Base-by-base conservation (phyloP, 768 basidiomycete species). In the Rickenella mellea region DNA sequence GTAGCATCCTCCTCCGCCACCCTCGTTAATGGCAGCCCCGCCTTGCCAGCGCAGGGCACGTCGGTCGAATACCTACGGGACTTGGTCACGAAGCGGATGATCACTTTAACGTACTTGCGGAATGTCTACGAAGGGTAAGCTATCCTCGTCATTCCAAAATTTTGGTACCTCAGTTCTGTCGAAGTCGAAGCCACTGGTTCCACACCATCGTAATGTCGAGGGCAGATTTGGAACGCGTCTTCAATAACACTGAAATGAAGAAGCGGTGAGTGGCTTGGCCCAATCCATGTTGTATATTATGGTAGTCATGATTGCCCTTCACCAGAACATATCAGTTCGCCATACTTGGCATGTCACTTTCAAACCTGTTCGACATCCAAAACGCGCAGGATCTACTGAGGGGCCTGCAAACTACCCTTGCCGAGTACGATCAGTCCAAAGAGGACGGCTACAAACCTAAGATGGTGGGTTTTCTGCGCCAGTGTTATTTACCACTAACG, bases 141-240 rank as follows among this genome's bases (percentile, higher is more conserved):
- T 30, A 9, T 31, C 6, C 19, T 26, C 26, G 15, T 43, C 27
- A 6, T 35, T 41, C 10, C 40, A 50, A 33, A 48, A 24, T 26
- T 15, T 28, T 29, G 2, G 32, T 45, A 7, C 25, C 22, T 21
- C 9, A 36, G 33, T 10, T 36, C 33, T 36, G 11, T 36, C 5
- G n/a, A 55, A 90, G 88, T 41, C 79, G 78, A 42, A 80, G 78
- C 48, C 81, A 88, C 55, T 90, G 88, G 88, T 87, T 87, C 54
- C 84, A 89, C 57, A 92, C 90, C 10, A 79, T 92, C 50, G 71
- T 85, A 54, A 74, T 92, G 52, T 78, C 82, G 42, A 75, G 74
- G 37, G 52, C 65, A 14, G 90, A 90, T 41, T 74, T 92, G 3
- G 81, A 86, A 44, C 74, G 69, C 39, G 75, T 74, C 42, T 92